These are phyloP conservation scores for Simplicillium sp. DNA, from an alignment of 2,329 filamentous ascomycete species.

Conservation along the genomic window DNA sequence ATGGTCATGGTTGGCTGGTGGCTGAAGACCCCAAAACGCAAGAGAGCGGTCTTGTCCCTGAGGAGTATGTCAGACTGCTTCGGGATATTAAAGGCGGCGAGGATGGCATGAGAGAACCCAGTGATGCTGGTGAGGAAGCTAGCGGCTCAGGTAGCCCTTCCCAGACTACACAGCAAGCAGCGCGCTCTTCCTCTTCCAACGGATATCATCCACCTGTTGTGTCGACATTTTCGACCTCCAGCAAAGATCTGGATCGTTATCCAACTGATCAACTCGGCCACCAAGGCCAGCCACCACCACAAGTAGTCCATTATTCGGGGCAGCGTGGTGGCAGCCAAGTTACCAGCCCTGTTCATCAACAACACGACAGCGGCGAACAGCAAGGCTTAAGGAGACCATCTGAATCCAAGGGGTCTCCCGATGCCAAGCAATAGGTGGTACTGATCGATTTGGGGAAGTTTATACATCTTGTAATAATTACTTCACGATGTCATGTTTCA, in stretches of 20 bases:
- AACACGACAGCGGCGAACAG: too few species aligned
- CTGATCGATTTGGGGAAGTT: too few species aligned
- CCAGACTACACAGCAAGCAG: slow-evolving; percentile 26
- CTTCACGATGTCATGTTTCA: too few species aligned
- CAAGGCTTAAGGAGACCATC: too few species aligned
- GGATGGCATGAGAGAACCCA: slow-evolving; percentile 56
- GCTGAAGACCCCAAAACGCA: slow-evolving; percentile 91
- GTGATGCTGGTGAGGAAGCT: slow-evolving; percentile 40
- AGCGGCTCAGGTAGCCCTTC: slow-evolving; percentile 52
- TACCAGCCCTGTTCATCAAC: slow-evolving; percentile 47
- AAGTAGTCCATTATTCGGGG: slow-evolving; percentile 59
- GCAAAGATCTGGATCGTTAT: slow-evolving; percentile 59
- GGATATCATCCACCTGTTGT: slow-evolving; percentile 61
- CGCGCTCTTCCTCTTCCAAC: slow-evolving; percentile 29
- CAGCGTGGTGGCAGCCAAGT: slow-evolving; percentile 59
- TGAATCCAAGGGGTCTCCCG: neutral
- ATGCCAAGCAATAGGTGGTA: too few species aligned
- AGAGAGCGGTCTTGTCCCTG: slow-evolving; percentile 89
- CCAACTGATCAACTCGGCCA: slow-evolving; percentile 55
- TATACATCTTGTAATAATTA: too few species aligned
- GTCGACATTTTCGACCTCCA: slow-evolving; percentile 61
- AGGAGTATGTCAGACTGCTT: slow-evolving; percentile 89
- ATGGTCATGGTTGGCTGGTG: slow-evolving; percentile 95
- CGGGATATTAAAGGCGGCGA: slow-evolving; percentile 89
- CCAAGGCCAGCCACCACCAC: slow-evolving; percentile 53